These are phyloP conservation scores for Saturnispora gosingensis DNA, from an alignment of 805 yeast genomes.

Conservation along the genomic window DNA sequence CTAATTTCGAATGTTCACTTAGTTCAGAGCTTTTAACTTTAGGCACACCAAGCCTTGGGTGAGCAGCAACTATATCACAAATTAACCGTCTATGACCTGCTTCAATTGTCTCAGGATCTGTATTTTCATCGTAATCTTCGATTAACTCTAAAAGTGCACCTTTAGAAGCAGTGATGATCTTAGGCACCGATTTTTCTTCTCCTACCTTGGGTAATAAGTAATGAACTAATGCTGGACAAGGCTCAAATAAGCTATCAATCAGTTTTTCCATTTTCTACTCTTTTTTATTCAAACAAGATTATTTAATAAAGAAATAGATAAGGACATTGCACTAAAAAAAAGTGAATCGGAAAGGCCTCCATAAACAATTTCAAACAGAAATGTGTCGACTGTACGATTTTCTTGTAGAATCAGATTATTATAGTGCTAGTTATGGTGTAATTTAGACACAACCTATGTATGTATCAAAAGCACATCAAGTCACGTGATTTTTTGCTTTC, in stretches of 20 bases:
- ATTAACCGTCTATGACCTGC: constrained; percentile 6
- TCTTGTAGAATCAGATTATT: no score
- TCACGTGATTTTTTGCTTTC: not conserved
- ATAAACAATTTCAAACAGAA: not conserved
- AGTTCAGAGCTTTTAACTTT: constrained; percentile 29
- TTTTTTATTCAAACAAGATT: not conserved
- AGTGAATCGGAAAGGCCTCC: not conserved
- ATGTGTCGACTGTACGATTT: not conserved
- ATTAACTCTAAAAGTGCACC: constrained; percentile 3
- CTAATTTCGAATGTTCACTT: constrained; percentile 57
- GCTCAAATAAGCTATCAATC: constrained; percentile 47
- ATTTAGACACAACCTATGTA: not conserved
- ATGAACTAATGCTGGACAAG: constrained; percentile 40
- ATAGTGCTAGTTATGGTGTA: not conserved
- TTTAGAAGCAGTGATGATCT: constrained; percentile 17
- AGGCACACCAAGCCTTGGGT: constrained; percentile 78
- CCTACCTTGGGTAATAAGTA: constrained; percentile 28
- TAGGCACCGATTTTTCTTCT: constrained; percentile 18
- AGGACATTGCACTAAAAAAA: not conserved
- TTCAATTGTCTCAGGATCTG: not conserved
- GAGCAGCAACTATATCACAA: constrained; percentile 68
- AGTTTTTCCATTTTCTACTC: not conserved
- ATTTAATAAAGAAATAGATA: not conserved
- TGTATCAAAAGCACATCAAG: not conserved
- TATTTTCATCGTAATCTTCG: not conserved